Base-by-base conservation (phyloP, 768 basidiomycete species). In the Coprinopsis strossmayeri region DNA sequence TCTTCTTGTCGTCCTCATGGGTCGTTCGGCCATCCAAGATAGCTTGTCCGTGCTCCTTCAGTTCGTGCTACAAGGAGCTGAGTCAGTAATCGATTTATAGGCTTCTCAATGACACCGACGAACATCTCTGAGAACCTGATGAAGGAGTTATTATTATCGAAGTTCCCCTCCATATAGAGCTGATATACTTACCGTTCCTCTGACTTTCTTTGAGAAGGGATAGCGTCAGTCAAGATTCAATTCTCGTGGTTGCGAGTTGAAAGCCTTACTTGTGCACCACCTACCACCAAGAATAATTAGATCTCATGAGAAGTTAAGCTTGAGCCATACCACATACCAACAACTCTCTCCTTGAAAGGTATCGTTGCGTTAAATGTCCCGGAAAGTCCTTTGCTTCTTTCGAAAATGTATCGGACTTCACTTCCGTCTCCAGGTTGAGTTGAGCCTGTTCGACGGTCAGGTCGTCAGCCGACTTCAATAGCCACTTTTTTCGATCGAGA, bases 331-430 rank as follows among this genome's bases (percentile, higher is more conserved):
- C 1, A 54, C 70, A 21, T 51, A 78, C 80, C 81, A 39, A 80
- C 72, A 5, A 81, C 76, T 49, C 68, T 71, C 39, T 82, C 79
- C 59, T 79, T 82, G 66, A 81, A 82, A 12, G 79, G 69, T 25
- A 74, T 69, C 10, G 10, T 45, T 68, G 62, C 26, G 48, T 61
- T 43, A 50, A 48, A 34, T 25, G 25, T 44, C 24, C 34, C 26
- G 17, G 44, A 51, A 20, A 27, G 54, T 38, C 45, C 32, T 34
- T 43, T 38, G 18, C 40, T 42, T 42, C 18, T 42, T 11, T 42
- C 59, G 18, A 21, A 18, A 53, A 53, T 7, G 30, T 32, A n/a
- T 48, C 57, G 65, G 2, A 69, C 62, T 30, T 64, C 60, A 1
- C 48, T 39, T 17, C 69, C 69, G 45, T 67, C 67, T n/a, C 59